A percentile compares a stretch with the other conserved stretches of the same genome.
phyloP scores from a whole-genome alignment of 2,329 filamentous ascomycete genomes.

The Sporothrix phasma region DNA sequence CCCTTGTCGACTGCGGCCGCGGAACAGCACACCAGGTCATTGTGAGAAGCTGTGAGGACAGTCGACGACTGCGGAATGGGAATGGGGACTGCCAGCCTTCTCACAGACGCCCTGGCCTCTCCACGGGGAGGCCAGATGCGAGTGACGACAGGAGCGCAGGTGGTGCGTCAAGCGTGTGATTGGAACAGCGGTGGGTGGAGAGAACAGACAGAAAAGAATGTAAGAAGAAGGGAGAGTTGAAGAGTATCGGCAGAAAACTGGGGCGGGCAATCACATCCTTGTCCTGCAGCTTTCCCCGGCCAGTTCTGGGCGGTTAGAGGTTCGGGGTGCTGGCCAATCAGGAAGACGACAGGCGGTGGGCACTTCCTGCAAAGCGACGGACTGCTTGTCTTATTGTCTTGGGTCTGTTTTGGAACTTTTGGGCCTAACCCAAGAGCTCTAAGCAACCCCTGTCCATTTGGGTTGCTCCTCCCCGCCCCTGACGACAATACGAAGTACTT shows the following conservation, averaged over 20 bases:
- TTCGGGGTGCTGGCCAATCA: conserved; percentile 2
- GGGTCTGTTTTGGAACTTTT: not conserved
- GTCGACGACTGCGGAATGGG: not conserved
- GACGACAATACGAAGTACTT: not conserved
- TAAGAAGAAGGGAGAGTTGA: not conserved
- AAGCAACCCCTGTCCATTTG: conserved; percentile 3
- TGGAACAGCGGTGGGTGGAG: not conserved
- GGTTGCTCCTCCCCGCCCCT: conserved; percentile 5
- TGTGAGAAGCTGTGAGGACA: not conserved
- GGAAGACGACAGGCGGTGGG: not conserved
- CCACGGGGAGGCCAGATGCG: not conserved
- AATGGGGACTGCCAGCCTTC: not conserved
- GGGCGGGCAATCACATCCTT: not conserved
- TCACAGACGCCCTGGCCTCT: not conserved
- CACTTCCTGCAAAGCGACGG: not conserved
- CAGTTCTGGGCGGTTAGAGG: conserved; percentile 8
- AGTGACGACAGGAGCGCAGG: not conserved
- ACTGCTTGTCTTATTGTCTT: not conserved
- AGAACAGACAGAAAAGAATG: not conserved
- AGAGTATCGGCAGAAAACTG: not conserved
- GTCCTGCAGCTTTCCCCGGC: conserved; percentile 1
- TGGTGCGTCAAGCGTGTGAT: conserved; percentile 1
- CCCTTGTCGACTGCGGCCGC: not conserved
- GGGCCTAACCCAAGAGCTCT: not conserved
- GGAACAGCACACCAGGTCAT: not conserved